These are phyloP conservation scores for Leccinum sublutescens DNA, from an alignment of 768 basidiomycete species.

Conservation along the genomic window DNA sequence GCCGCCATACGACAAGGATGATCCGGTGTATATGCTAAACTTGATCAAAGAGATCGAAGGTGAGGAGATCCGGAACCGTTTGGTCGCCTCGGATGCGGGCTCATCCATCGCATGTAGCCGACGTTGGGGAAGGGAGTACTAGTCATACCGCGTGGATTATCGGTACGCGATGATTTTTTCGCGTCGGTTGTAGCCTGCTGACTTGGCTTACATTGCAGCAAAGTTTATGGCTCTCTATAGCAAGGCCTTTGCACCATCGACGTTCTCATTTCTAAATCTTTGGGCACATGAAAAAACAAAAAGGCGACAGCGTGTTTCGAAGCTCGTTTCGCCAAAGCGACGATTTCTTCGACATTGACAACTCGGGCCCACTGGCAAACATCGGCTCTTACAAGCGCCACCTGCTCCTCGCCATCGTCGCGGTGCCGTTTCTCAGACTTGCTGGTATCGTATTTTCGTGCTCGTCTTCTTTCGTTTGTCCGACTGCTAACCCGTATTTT, in stretches of 20 bases:
- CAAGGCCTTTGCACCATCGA: conserved; percentile 8
- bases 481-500: neutral
- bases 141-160: conserved; percentile 26
- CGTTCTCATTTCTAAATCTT: conserved; percentile 1
- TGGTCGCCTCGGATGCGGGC: neutral
- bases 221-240: conserved; percentile 32
- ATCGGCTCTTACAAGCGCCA: conserved; percentile 21
- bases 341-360: conserved; percentile 33
- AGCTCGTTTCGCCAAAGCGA: conserved; percentile 33
- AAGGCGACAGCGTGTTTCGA: conserved; percentile 27
- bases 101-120: conserved; percentile 6
- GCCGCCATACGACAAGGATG: conserved; percentile 26
- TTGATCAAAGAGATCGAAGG: conserved; percentile 30
- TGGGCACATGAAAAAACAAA: neutral
- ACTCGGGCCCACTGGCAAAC: conserved; percentile 4
- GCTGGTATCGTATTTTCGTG: conserved; percentile 15
- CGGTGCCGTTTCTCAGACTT: conserved; percentile 26
- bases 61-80: neutral
- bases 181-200: neutral
- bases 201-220: conserved; percentile 14
- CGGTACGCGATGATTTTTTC: conserved; percentile 13
- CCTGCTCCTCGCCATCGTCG: conserved; percentile 18
- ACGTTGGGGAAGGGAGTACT: conserved; percentile 4
- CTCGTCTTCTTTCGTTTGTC: neutral
- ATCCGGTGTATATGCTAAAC: conserved; percentile 26